phyloP scores from a whole-genome alignment of 179 eudicot genomes.

The Sideroxylon spinosum region DNA sequence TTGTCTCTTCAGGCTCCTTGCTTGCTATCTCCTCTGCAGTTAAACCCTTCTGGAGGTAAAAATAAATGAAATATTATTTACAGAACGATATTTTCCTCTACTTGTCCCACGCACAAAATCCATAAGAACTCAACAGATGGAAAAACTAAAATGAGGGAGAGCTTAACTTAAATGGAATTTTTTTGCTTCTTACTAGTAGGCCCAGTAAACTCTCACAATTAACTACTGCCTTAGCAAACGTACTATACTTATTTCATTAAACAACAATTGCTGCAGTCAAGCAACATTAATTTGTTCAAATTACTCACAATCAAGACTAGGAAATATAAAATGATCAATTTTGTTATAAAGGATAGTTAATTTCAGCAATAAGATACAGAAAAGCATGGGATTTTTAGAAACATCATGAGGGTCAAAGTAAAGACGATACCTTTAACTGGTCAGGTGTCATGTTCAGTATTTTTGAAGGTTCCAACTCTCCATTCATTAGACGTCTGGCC shows the following conservation, averaged over 20 bases:
- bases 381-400: neutral
- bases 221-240: neutral
- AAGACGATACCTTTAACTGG: conserved; percentile 69
- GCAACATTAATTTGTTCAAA: neutral
- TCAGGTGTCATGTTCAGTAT: conserved; percentile 80
- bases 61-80: neutral
- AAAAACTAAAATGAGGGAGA: neutral
- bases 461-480: conserved; percentile 79
- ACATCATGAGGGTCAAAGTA: neutral
- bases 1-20: conserved; percentile 78
- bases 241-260: neutral
- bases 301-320: neutral
- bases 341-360: no score
- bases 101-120: neutral
- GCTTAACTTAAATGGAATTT: neutral
- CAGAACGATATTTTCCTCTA: neutral
- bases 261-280: neutral
- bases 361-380: neutral
- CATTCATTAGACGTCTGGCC: conserved; percentile 68
- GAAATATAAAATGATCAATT: neutral
- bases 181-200: neutral
- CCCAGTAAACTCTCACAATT: neutral
- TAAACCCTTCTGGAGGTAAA: conserved; percentile 68
- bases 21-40: conserved; percentile 81
- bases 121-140: neutral